phyloP scores from a whole-genome alignment of 805 yeast genomes.

The Ogataea trehalophila region DNA sequence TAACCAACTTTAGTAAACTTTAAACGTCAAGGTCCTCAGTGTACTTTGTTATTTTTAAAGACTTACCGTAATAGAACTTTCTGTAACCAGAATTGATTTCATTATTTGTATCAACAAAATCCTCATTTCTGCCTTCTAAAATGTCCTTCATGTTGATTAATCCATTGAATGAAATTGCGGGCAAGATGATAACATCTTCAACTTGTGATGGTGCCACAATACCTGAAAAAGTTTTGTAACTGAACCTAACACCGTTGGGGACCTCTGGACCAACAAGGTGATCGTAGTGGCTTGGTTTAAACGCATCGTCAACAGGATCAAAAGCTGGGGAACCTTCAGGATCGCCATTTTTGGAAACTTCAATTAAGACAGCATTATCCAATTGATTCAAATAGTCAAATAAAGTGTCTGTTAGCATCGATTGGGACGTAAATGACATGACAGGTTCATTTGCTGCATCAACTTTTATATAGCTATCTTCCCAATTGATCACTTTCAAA shows the following conservation, averaged over 20 bases:
- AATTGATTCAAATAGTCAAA: slow-evolving; percentile 18
- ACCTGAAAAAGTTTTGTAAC: slow-evolving; percentile 15
- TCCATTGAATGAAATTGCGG: slow-evolving; percentile 17
- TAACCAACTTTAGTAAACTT: no score
- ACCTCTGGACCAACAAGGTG: slow-evolving; percentile 13
- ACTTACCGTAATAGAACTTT: slow-evolving; percentile 25
- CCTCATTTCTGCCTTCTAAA: neutral
- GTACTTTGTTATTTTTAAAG: slow-evolving; percentile 9
- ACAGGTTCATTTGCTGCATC: slow-evolving; percentile 18
- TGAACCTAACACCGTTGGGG: slow-evolving; percentile 4
- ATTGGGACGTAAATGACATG: slow-evolving; percentile 17
- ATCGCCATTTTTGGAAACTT: slow-evolving; percentile 2
- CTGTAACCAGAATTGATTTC: slow-evolving; percentile 10
- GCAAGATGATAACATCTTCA: slow-evolving; percentile 13
- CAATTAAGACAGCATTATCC: slow-evolving; percentile 3
- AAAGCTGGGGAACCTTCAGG: slow-evolving; percentile 3
- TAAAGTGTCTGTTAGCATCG: slow-evolving; percentile 20
- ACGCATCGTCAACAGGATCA: neutral
- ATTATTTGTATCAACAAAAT: slow-evolving; percentile 3
- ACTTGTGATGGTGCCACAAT: slow-evolving; percentile 14
- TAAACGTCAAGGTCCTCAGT: neutral
- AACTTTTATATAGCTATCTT: slow-evolving; percentile 1
- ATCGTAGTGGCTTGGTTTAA: neutral
- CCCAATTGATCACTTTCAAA: slow-evolving; percentile 11
- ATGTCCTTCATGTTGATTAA: slow-evolving; percentile 1